These are phyloP conservation scores for Talaromyces nanjingensis DNA, from an alignment of 495 filamentous ascomycete genomes.

Conservation along the genomic window DNA sequence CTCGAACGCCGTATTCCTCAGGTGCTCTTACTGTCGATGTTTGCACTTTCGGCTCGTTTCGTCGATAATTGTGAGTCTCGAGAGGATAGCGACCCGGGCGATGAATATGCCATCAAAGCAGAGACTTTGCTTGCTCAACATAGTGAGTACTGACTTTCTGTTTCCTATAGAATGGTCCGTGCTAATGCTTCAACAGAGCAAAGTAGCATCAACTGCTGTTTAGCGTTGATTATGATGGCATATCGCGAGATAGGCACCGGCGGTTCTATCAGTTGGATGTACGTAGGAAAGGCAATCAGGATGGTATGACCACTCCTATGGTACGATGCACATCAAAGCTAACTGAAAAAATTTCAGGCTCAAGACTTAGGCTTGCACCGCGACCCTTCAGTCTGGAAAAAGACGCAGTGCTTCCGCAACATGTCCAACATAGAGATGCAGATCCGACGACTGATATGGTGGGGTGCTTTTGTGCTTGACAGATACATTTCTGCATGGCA, in stretches of 20 bases:
- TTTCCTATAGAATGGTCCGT: too few relatives aligned
- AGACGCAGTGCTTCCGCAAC: not conserved
- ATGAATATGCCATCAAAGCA: constrained; percentile 5
- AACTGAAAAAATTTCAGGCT: not conserved
- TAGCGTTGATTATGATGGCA: constrained; percentile 1
- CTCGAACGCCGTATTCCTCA: not conserved
- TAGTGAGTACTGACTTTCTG: not conserved
- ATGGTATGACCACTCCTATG: not conserved
- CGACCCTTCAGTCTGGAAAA: constrained; percentile 3
- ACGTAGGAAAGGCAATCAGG: not conserved
- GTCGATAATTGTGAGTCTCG: not conserved
- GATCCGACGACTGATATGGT: constrained; percentile 2
- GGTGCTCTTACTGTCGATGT: not conserved
- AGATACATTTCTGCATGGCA: constrained; percentile 1
- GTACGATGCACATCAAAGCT: not conserved
- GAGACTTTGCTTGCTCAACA: constrained; percentile 2
- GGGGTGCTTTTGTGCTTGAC: constrained; percentile 3
- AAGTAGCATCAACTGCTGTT: constrained; percentile 6
- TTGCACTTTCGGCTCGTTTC: constrained; percentile 1
- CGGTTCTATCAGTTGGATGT: constrained; percentile 4
- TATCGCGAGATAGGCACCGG: not conserved
- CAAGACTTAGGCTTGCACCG: constrained; percentile 1
- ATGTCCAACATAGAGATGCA: constrained; percentile 1
- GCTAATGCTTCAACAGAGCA: not conserved
- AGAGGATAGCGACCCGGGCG: constrained; percentile 4